phyloP scores from a whole-genome alignment of 1,284 basidiomycete species.

The Austroboletus niveus region DNA sequence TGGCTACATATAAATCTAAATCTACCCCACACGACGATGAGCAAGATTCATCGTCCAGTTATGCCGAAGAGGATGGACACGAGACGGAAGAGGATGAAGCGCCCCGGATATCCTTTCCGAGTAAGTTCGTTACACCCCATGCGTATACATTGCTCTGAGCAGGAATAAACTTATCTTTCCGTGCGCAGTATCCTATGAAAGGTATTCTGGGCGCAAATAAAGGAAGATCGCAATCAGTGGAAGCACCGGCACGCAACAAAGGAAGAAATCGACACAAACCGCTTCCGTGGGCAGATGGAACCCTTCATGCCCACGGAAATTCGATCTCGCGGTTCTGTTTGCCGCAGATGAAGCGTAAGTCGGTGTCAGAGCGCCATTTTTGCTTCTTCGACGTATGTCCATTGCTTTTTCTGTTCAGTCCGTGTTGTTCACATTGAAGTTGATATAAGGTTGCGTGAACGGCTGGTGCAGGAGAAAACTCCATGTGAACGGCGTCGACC shows the following conservation, averaged over 20 bases:
- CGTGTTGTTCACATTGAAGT: too few relatives aligned
- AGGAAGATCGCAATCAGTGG: conserved; percentile 11
- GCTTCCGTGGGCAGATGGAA: conserved; percentile 20
- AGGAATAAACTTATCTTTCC: background rate
- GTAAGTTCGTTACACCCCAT: conserved; percentile 17
- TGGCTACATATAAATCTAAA: too few relatives aligned
- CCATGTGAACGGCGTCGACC: too few relatives aligned
- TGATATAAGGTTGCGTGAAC: too few relatives aligned
- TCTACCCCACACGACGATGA: too few relatives aligned
- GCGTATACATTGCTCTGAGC: conserved; percentile 9
- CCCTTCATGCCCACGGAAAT: conserved; percentile 1
- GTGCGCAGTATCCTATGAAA: background rate
- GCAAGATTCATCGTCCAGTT: conserved; percentile 8
- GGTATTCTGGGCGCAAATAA: background rate
- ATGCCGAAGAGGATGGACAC: conserved; percentile 13
- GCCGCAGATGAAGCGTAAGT: too few relatives aligned
- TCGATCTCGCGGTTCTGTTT: background rate
- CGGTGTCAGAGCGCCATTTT: too few relatives aligned
- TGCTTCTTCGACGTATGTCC: too few relatives aligned
- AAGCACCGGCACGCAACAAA: conserved; percentile 32
- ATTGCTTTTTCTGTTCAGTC: too few relatives aligned
- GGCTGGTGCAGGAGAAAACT: too few relatives aligned
- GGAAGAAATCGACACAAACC: conserved; percentile 29
- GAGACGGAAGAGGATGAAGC: conserved; percentile 11
- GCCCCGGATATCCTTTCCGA: conserved; percentile 22